A percentile compares a stretch with the other conserved stretches of the same genome.
These are phyloP conservation scores for Phyllosticta citriasiana DNA, from an alignment of 2,329 filamentous ascomycete genomes.

Conservation along the genomic window DNA sequence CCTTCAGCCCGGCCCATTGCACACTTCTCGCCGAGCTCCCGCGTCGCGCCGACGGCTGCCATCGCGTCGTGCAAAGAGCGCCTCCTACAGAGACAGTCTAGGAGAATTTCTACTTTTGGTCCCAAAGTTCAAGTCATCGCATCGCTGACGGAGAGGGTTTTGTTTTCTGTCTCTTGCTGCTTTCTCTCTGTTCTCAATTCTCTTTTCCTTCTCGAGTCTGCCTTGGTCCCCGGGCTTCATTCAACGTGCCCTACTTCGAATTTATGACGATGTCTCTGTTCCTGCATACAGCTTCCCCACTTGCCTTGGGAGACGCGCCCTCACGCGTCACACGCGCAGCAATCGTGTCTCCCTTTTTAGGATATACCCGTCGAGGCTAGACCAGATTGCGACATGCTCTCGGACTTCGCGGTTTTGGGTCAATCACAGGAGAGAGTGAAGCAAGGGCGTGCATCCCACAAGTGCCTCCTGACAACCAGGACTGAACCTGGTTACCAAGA, in stretches of 20 bases:
- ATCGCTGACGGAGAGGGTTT: neutral
- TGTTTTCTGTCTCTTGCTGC: neutral
- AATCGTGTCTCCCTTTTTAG: conserved; percentile 6
- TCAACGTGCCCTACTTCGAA: neutral
- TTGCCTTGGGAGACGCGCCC: conserved; percentile 7
- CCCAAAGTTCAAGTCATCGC: neutral
- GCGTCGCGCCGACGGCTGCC: neutral
- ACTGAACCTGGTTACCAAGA: conserved; percentile 9
- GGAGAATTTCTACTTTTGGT: neutral
- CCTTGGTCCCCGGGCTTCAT: neutral
- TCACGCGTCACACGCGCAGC: conserved; percentile 6
- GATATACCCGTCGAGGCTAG: conserved; percentile 6
- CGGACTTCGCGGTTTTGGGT: neutral
- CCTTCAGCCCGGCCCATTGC: neutral
- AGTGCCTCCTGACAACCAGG: conserved; percentile 9
- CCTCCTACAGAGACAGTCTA: neutral
- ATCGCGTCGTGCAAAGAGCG: conserved; percentile 7
- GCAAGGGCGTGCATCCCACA: conserved; percentile 8
- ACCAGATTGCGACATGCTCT: conserved; percentile 5
- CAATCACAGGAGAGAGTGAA: conserved; percentile 3
- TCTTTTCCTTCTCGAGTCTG: neutral
- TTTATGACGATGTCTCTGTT: neutral
- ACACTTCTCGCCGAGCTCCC: neutral
- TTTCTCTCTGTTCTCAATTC: neutral
- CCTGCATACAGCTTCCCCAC: conserved; percentile 7